Conservation (phyloP, 1,284 basidiomycete species). For the Cryptococcus jaspeensis region DNA sequence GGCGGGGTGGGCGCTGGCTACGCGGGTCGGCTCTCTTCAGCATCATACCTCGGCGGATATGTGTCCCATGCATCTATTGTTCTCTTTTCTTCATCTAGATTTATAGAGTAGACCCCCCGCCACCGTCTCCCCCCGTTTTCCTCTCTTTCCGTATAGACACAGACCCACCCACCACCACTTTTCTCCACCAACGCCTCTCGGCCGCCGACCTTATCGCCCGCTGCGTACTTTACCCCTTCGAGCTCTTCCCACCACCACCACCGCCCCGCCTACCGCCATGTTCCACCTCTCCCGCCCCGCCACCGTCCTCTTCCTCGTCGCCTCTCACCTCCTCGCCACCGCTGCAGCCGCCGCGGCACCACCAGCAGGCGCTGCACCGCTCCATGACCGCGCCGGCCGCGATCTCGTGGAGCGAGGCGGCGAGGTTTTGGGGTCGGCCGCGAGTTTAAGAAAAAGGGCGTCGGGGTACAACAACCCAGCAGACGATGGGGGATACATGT, state of each 20-base stretch:
- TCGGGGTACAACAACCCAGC: constrained; percentile 24
- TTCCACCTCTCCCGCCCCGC: constrained; percentile 6
- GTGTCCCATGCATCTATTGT: too few relatives aligned
- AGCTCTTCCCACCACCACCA: not conserved
- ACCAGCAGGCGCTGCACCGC: not conserved
- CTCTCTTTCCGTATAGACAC: not conserved
- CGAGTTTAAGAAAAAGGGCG: constrained; percentile 7
- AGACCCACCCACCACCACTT: not conserved
- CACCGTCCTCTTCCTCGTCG: constrained; percentile 14
- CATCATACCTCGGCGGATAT: not conserved
- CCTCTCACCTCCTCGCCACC: constrained; percentile 16
- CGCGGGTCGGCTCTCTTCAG: not conserved
- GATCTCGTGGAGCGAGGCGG: not conserved
- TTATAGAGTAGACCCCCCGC: too few relatives aligned
- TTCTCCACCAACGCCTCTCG: not conserved
- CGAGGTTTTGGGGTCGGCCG: constrained; percentile 11
- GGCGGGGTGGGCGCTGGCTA: not conserved
- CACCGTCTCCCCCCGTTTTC: not conserved
- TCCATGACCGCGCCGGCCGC: constrained; percentile 1
- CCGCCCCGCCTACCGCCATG: not conserved
- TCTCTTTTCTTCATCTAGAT: too few relatives aligned
- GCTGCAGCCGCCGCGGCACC: constrained; percentile 4
- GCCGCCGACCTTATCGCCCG: too few relatives aligned
- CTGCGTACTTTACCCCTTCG: not conserved
- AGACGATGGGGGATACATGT: constrained; percentile 27